A percentile compares a stretch with the other conserved stretches of the same genome.
Evolutionary conservation across 345 rosid genomes (phyloP).

Genomic region (Corymbia maculata): DNA sequence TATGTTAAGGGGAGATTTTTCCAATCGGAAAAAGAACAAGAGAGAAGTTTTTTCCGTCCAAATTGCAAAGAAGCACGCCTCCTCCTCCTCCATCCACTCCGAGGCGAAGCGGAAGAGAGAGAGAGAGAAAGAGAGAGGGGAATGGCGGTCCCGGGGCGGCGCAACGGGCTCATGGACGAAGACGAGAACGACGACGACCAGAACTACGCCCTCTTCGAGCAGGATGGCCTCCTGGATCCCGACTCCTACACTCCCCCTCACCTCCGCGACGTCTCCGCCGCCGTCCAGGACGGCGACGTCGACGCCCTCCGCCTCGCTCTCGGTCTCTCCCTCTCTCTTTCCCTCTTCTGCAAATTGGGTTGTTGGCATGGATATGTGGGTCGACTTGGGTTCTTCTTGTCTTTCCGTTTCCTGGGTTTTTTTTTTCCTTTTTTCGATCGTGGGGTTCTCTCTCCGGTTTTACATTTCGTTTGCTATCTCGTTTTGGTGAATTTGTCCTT

Average conservation of each 20-base stretch:
- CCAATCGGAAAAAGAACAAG: neutral
- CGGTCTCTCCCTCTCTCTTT: slow-evolving; percentile 25
- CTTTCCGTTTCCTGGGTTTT: neutral
- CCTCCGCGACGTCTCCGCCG: slow-evolving; percentile 61
- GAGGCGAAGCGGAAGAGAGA: neutral
- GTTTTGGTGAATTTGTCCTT: neutral
- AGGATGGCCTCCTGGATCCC: slow-evolving; percentile 34
- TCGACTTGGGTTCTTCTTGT: neutral
- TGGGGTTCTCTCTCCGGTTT: neutral
- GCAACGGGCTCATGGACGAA: slow-evolving; percentile 54
- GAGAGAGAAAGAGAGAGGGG: neutral
- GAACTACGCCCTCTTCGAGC: slow-evolving; percentile 45
- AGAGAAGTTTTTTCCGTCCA: neutral
- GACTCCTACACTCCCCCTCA: slow-evolving; percentile 58
- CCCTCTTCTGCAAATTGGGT: neutral
- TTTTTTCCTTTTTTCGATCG: neutral
- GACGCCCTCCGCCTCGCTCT: slow-evolving; percentile 63
- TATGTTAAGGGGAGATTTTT: neutral
- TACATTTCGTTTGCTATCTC: neutral
- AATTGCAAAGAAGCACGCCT: neutral
- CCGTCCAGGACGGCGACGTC: slow-evolving; percentile 58
- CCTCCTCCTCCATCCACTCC: neutral
- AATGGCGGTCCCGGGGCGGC: slow-evolving; percentile 80
- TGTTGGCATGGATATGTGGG: neutral
- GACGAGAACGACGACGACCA: slow-evolving; percentile 53